phyloP scores from a whole-genome alignment of 208 protist genomes.

The Trichomonas vaginalis region DNA sequence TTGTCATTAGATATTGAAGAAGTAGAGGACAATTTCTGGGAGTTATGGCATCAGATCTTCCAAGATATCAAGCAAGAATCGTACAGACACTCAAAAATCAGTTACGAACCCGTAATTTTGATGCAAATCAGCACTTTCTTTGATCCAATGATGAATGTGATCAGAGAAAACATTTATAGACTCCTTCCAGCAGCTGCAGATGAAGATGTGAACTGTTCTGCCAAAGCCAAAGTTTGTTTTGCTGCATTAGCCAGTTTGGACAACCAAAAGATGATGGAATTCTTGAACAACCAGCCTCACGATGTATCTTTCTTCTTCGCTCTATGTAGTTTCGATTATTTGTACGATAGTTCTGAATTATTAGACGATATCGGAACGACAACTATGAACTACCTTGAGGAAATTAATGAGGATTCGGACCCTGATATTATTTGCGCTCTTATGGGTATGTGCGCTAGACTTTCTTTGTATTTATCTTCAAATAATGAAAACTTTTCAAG shows the following conservation, averaged over 20 bases:
- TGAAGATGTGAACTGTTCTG: background rate
- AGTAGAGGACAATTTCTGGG: background rate
- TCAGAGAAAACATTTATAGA: background rate
- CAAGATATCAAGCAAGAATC: background rate
- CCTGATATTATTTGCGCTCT: background rate
- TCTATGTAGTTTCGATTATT: background rate
- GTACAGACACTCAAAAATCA: background rate
- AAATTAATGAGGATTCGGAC: background rate
- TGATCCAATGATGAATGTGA: background rate
- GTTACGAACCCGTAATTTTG: no score
- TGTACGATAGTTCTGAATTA: background rate
- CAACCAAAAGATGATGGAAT: background rate
- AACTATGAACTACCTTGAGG: background rate
- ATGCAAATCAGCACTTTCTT: background rate
- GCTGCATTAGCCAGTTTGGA: background rate
- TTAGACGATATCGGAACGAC: background rate
- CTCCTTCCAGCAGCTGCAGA: background rate
- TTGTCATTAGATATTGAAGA: background rate
- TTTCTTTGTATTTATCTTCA: background rate
- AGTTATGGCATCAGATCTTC: background rate
- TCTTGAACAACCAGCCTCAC: background rate
- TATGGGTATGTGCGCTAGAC: background rate
- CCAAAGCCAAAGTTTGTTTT: background rate
- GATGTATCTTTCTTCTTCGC: background rate
- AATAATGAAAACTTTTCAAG: background rate